Evolutionary conservation across 768 basidiomycete species (phyloP), one percentile per base, ranked within the genome.

Genomic region (Mycena sanguinolenta): DNA sequence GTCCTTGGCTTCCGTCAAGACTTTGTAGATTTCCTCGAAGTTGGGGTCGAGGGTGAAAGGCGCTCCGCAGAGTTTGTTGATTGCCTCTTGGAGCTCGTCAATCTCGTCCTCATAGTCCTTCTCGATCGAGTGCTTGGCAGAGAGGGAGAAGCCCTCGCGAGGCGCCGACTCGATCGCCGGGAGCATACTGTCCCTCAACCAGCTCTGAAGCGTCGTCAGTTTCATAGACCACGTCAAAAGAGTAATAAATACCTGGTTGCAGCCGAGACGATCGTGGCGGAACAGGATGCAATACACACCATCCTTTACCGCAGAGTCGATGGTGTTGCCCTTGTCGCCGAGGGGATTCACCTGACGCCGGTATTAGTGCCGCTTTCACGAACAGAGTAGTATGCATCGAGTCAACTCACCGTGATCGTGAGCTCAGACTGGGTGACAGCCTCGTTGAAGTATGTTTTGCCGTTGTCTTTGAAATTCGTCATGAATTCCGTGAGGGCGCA

Each of bases 201-300:
- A 76, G 65, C 59, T 75, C 59, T 76, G 10, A 4, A 34, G 10
- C 4, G 32, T 4, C 4, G 32, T 34, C 32, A 34, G 10, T 34
- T 34, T 34, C 32, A 34, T 34, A 4, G 32, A 34, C 4, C 10
- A 10, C 32, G 32, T 34, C 32, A 34, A 34, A 34, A 10, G 32
- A 10, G 10, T 5, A 34, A 34, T 10, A 34, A 34, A 10, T 4
- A 34, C 32, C 32, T 5, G 74, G 75, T 82, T 82, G 73, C 77
- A 80, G 0, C 80, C 81, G n/a, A 84, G 78, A 36, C 70, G 71
- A 27, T 74, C 69, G 54, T 78, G 73, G 49, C 78, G 66, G 77
- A 84, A 83, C 53, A 85, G 77, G 62, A 85, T 83, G 67, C 77
- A 77, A 77, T 80, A 83, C n/a, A 82, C 79, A 19, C 82, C 83